A percentile compares a stretch with the other conserved stretches of the same genome.
Conservation (phyloP, 352 stramenopile genomes). For the Globisporangium takayamanum region DNA sequence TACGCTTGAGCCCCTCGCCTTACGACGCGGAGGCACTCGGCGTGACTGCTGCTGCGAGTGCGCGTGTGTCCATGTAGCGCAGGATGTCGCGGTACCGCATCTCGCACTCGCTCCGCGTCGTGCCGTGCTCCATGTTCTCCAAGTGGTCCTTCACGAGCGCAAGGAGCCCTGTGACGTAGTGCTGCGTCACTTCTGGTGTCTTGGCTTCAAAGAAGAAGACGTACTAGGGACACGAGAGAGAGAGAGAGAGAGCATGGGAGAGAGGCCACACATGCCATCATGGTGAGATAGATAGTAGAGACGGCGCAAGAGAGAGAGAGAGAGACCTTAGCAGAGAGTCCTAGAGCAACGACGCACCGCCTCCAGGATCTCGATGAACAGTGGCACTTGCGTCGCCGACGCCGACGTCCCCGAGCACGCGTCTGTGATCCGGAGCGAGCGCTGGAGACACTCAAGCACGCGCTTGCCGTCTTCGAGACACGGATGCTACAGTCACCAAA, state of each 20-base stretch:
- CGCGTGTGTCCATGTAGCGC: constrained; percentile 59
- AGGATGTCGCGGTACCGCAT: constrained; percentile 83
- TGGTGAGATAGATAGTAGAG: too few species aligned
- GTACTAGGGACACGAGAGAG: constrained; percentile 33
- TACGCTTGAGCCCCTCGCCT: too few species aligned
- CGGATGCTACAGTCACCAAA: constrained; percentile 32
- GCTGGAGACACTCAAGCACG: constrained; percentile 96
- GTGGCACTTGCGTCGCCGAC: constrained; percentile 79
- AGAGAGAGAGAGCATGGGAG: constrained; percentile 1
- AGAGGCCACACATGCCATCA: too few species aligned
- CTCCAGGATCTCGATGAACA: constrained; percentile 97
- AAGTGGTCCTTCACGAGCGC: constrained; percentile 91
- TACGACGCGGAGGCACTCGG: not conserved
- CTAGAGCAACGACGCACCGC: constrained; percentile 27
- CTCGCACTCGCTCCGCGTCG: constrained; percentile 65
- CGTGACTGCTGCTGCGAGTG: constrained; percentile 11
- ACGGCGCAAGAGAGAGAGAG: not conserved
- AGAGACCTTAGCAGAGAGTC: not conserved
- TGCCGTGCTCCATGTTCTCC: constrained; percentile 81
- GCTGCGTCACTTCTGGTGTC: constrained; percentile 56
- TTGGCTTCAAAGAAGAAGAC: constrained; percentile 93
- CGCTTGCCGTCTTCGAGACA: constrained; percentile 89
- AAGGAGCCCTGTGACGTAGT: constrained; percentile 74
- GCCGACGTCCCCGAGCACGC: constrained; percentile 63
- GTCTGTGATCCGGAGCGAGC: constrained; percentile 94